phyloP scores from a whole-genome alignment of 257 asterid genomes.

The Solanum medicagineum region DNA sequence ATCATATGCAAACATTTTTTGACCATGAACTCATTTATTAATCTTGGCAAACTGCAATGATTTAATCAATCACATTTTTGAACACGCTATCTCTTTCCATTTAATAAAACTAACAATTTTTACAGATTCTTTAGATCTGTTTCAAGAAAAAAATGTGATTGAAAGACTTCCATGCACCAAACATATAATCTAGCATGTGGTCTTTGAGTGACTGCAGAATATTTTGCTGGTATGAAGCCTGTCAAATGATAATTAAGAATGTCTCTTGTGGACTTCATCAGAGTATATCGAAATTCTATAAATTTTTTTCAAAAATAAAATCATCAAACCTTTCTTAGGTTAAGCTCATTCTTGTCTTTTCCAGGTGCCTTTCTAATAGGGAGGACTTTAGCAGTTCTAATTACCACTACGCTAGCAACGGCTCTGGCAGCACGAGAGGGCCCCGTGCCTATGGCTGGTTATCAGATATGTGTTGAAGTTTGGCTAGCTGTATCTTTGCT shows the following conservation, averaged over 20 bases:
- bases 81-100: neutral
- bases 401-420: constrained; percentile 74
- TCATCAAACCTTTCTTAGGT: neutral
- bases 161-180: neutral
- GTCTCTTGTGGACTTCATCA: neutral
- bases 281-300: neutral
- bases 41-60: neutral
- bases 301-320: neutral
- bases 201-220: neutral
- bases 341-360: constrained; percentile 6
- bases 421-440: constrained; percentile 92
- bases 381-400: constrained; percentile 71
- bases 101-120: neutral
- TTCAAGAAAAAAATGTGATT: neutral
- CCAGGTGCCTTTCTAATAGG: constrained; percentile 73
- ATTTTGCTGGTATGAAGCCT: neutral
- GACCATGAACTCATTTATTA: neutral
- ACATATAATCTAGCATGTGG: neutral
- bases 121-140: neutral
- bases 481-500: constrained; percentile 94
- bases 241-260: neutral
- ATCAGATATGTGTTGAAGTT: constrained; percentile 82
- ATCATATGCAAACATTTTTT: neutral
- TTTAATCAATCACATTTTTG: neutral
- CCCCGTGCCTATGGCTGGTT: constrained; percentile 75